These are phyloP conservation scores for Colletotrichum sp. DNA, from an alignment of 2,329 filamentous ascomycete species.

Conservation along the genomic window DNA sequence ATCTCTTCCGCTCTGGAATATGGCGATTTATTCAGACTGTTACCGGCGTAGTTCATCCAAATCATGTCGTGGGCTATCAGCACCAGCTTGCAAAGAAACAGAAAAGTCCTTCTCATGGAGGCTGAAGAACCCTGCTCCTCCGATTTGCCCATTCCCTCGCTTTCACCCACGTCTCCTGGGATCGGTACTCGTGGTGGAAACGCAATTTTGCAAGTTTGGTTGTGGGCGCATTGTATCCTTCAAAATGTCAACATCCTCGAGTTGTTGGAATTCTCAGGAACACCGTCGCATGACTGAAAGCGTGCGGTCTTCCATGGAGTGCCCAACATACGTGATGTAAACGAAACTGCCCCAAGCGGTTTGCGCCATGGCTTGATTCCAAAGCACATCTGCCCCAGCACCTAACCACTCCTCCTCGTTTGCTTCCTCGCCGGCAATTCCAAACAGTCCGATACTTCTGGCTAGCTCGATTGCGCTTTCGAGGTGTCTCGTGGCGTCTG, in stretches of 20 bases:
- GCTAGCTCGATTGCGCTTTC: not conserved
- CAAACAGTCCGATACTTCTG: not conserved
- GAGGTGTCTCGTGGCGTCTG: not conserved
- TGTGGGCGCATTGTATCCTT: constrained; percentile 6
- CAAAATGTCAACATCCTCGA: not conserved
- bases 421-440: not conserved
- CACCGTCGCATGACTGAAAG: not conserved
- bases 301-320: not conserved
- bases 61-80: constrained; percentile 6
- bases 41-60: not conserved
- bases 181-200: not conserved
- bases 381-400: not conserved
- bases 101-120: not conserved
- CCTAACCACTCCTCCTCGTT: not conserved
- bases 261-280: not conserved
- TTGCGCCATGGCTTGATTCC: not conserved
- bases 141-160: not conserved
- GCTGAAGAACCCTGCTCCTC: not conserved
- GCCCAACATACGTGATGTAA: constrained; percentile 1
- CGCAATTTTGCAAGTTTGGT: not conserved
- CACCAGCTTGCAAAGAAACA: not conserved
- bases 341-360: constrained; percentile 13
- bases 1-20: not conserved
- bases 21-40: not conserved
- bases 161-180: not conserved